Conservation (phyloP, 2,329 filamentous ascomycete genomes). For the Chrysoporthe cubensis region DNA sequence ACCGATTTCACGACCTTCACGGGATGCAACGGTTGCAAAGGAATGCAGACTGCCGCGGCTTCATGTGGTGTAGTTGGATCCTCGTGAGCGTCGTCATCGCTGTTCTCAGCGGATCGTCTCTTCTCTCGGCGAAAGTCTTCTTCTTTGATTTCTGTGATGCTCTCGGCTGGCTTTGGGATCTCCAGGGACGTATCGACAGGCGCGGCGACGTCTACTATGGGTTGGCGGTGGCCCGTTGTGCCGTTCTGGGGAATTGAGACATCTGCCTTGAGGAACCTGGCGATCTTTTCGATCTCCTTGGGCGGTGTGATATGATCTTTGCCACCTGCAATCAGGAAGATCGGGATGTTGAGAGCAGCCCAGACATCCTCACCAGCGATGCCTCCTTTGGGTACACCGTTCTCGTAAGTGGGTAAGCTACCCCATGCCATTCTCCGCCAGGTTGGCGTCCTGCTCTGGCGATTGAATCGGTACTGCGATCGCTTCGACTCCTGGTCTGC, state of each 20-base stretch:
- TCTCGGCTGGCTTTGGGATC: conserved; percentile 32
- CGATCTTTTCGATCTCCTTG: conserved; percentile 71
- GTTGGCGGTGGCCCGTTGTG: conserved; percentile 28
- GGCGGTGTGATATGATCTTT: conserved; percentile 77
- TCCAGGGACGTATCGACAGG: conserved; percentile 46
- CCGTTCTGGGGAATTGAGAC: conserved; percentile 28
- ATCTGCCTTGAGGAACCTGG: conserved; percentile 41
- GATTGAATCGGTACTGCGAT: conserved; percentile 76
- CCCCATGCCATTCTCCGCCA: conserved; percentile 83
- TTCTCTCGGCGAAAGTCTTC: conserved; percentile 41
- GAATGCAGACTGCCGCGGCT: conserved; percentile 44
- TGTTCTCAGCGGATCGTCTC: conserved; percentile 31
- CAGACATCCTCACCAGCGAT: conserved; percentile 73
- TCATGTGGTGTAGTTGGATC: conserved; percentile 54
- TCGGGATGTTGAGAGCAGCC: conserved; percentile 71
- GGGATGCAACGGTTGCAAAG: conserved; percentile 53
- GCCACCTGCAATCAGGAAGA: conserved; percentile 79
- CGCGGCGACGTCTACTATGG: conserved; percentile 53
- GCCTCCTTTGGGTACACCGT: conserved; percentile 60
- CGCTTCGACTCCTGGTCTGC: conserved; percentile 68
- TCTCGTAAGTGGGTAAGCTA: conserved; percentile 62
- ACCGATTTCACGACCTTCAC: conserved; percentile 65
- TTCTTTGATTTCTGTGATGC: conserved; percentile 44
- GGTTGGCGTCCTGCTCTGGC: conserved; percentile 79
- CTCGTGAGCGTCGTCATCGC: conserved; percentile 47